Base-by-base conservation (phyloP, 2,329 filamentous ascomycete species). In the Fusarium sp. region DNA sequence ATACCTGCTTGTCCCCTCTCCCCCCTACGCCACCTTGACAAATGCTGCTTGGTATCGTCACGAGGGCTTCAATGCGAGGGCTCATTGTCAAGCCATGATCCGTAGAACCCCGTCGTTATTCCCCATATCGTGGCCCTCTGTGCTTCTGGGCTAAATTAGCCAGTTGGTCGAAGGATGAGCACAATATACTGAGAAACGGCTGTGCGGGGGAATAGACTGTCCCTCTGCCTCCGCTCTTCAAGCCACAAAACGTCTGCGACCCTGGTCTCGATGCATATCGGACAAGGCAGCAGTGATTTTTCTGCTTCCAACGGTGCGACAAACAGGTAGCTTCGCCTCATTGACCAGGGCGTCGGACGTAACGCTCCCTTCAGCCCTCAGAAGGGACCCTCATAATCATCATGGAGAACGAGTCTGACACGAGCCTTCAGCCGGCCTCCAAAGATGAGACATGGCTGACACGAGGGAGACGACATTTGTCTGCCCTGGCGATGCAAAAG, bases 371-470 rank as follows among this genome's bases (percentile, higher is more conserved):
- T 52, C 27, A 52, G 48, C 48, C 48, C 27, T 52, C 10, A 52
- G 11, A n/a, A 6, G 48, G 48, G 10, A 8, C 23, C 43, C n/a
- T 20, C n/a, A 20, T 23, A 9, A 41, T 41, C 39, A 43, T 43
- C 20, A 23, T 30, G 48, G 48, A 61, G 23, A 54, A 23, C 16
- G 25, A 52, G 48, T 52, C 52, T 69, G 72, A 74, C 72, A 74
- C 66, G 69, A 74, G 72, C n/a, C n/a, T 45, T 23, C 68, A 27
- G n/a, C 59, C 69, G 75, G 66, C 68, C 58, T 66, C 32, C 9
- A 13, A 10, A 41, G 43, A 60, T 68, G 60, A n/a, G 54, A 54
- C 30, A 54, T 62, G 35, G 64, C 48, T 30, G 66, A 75, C 62
- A 75, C 72, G 68, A 74, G 68, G 68, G 45, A 37, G 25, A 62